Evolutionary conservation across 345 rosid species (phyloP), one percentile per base, ranked within the genome.

Genomic region (Leavenworthia alabamica): DNA sequence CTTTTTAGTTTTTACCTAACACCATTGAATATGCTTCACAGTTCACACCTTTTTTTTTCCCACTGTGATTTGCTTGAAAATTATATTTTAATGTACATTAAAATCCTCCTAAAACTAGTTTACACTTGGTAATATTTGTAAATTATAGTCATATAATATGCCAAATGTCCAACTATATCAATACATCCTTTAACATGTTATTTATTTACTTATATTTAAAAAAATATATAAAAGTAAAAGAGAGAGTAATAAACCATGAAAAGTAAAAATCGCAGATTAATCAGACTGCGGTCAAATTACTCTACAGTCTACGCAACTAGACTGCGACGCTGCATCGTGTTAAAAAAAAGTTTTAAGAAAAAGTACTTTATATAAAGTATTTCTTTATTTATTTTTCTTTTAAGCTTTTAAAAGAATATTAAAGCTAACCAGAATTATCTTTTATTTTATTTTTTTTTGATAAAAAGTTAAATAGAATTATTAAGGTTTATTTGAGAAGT

Each of bases 11-110:
- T 48, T 22, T 8, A 14, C 27, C 27, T 40, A 32, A 10, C 33
- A 60, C 49, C 56, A 7, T 19, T 61, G 35, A 53, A 52, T 44
- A 48, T 69, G 73, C 46, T 50, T 50, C 66, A 41, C 60, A 59
- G 28, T 66, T 26, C 49, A 47, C 43, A 67, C 42, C 2, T n/a
- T 16, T 5, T n/a, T 35, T 54, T 9, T 27, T 8, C 56, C 61
- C 16, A 12, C 46, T 17, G 16, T 67, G 19, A 29, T 28, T 66
- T 56, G 8, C 16, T 35, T 24, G 36, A 47, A 56, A 24, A 24
- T 1, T 28, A 40, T 1, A 40, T 6, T 5, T 51, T 32, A 3
- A 45, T 12, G 6, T 13, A 12, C 5, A 9, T 43, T 4, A 6
- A 7, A 19, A 31, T 6, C 8, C 20, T 32, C 23, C 23, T 60